A percentile compares a stretch with the other conserved stretches of the same genome.
Conservation (phyloP, 768 basidiomycete genomes). For the Imleria badia region DNA sequence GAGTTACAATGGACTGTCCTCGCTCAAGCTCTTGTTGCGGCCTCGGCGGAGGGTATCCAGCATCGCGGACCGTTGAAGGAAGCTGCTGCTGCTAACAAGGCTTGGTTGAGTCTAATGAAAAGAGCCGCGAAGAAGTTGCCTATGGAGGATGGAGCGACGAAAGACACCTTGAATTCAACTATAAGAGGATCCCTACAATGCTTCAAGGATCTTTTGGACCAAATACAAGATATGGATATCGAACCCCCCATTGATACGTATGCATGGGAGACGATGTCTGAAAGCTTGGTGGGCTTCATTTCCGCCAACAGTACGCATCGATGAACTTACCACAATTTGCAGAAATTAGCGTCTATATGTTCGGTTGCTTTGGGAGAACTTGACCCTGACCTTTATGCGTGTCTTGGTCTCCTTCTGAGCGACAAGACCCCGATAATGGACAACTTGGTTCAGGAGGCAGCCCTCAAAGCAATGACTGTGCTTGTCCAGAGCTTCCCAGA, state of each 20-base stretch:
- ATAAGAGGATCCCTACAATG: conserved; percentile 68
- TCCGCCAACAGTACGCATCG: not conserved
- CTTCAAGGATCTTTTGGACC: conserved; percentile 72
- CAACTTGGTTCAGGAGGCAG: conserved; percentile 84
- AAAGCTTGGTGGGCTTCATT: conserved; percentile 63
- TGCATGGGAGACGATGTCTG: conserved; percentile 91
- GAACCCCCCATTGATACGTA: conserved; percentile 85
- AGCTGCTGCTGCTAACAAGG: conserved; percentile 81
- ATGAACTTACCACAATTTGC: not conserved
- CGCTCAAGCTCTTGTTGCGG: conserved; percentile 59
- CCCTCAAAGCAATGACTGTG: conserved; percentile 80
- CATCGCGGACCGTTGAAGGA: conserved; percentile 44
- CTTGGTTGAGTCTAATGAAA: conserved; percentile 70
- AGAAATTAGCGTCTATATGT: conserved; percentile 88
- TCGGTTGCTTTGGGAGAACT: conserved; percentile 69
- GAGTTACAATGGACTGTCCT: conserved; percentile 86
- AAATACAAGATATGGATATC: conserved; percentile 80
- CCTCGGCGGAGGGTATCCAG: conserved; percentile 30
- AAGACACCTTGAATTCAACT: conserved; percentile 45
- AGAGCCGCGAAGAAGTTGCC: conserved; percentile 42
- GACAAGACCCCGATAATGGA: conserved; percentile 80
- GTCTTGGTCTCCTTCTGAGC: conserved; percentile 73
- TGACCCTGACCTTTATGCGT: conserved; percentile 65
- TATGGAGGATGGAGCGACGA: conserved; percentile 38
- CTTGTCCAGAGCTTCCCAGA: conserved; percentile 86